Evolutionary conservation across 164 flowering plant species (phyloP), one percentile per base, ranked within the genome.

Genomic region (Aristolochia californica): DNA sequence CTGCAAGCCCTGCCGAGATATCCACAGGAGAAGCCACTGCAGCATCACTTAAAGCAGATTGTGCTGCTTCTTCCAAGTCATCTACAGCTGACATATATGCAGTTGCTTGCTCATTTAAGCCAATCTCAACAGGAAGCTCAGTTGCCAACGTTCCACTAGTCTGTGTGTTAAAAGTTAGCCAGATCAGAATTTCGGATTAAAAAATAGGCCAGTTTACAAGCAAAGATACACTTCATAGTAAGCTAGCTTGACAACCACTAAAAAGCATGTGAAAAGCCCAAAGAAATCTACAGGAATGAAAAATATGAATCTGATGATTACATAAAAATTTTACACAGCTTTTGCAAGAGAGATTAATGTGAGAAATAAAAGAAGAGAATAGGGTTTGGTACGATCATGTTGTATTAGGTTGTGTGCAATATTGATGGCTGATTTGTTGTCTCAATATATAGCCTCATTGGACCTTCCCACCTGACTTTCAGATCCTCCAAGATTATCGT

Each of bases 101-200:
- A 25, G 79, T 64, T 53, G 81, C 70, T 59, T 69, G 66, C 56
- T 83, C 87, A 63, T 89, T 90, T 62, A 83, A 71, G 13, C 25
- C 61, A 54, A 62, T 67, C 12, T 74, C 80, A 23, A 84, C 65
- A 28, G 84, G 71, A 55, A 62, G 59, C 56, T 79, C 79, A 66
- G 72, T 66, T 13, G 57, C 73, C 30, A 76, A 52, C 27, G 40
- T 43, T 56, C 61, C 68, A 18, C 75, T 63, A 48, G 74, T 77
- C 87, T 81, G 69, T 15, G 4, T 34, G 40, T 34, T 12, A 34
- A 1, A 34, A 5, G 7, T 2, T 28, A 28, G 30, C 30, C 7
- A 7, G 30, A 34, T 34, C 40, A 34, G 40, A 34, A 34, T 34
- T 34, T 48, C 44, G 50, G 5, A 5, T 34, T 21, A 12, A 20